Evolutionary conservation across 768 basidiomycete species (phyloP), one percentile per base, ranked within the genome.

Genomic region (Agaricus sinodeliciosus): DNA sequence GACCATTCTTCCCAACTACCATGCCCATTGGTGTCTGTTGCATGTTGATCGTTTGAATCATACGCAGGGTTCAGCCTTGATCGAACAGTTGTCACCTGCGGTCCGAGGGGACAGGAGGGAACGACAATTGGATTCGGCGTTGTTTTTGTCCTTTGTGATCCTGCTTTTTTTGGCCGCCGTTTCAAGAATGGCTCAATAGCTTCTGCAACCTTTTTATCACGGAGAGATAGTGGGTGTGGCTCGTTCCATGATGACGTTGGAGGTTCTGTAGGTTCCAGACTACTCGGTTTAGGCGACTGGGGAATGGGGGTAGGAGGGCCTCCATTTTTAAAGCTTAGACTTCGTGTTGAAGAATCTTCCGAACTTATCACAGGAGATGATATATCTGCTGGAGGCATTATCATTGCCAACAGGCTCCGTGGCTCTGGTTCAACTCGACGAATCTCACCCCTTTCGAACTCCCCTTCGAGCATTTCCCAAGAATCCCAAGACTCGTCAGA

Each of bases 381-480:
- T n/a, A 45, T 58, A 39, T 57, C 58, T 22, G 56, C 48, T 9
- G 59, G 56, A 2, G 62, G 58, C 44, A 59, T 64, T 42, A 66
- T 63, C 15, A 63, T 58, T 28, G 65, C 60, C 59, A 66, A 61
- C 18, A 65, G 57, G 48, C 65, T 67, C 22, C 57, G 58, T 26
- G 60, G 65, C 31, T 62, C 60, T 48, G 50, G 53, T 18, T 60
- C 55, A 5, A 58, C 36, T 19, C 55, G 51, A 4, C 49, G 18
- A 12, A 13, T 53, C 55, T 28, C 46, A 41, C 56, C 57, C 7
- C 51, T 51, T 7, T 65, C 60, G 22, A 58, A 12, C 31, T 47
- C 52, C 22, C 22, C 3, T 8, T 58, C 59, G 12, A 80, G 57
- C n/a, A 77, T 64, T 58, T 79, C 77, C 78, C 78, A 80, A 11